Evolutionary conservation across 768 basidiomycete species (phyloP).

Genomic region (Agaricus sinodeliciosus): DNA sequence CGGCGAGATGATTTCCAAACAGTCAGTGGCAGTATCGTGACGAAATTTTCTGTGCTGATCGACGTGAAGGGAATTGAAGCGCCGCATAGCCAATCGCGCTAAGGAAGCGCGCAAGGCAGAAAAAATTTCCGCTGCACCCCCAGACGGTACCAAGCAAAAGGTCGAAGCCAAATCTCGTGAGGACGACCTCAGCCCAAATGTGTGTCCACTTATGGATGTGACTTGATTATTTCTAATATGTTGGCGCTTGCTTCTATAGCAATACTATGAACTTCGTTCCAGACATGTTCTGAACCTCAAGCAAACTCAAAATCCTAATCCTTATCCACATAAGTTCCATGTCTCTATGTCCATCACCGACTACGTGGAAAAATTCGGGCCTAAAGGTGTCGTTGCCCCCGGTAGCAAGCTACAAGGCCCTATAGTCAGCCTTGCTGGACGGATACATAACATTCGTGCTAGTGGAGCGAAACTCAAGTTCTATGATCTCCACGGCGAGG

Average conservation of each 20-base stretch:
- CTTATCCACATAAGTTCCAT: constrained; percentile 99
- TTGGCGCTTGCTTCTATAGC: constrained; percentile 38
- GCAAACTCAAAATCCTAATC: constrained; percentile 80
- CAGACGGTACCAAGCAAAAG: constrained; percentile 32
- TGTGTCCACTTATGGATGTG: constrained; percentile 34
- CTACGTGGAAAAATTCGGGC: constrained; percentile 71
- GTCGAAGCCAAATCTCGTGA: constrained; percentile 49
- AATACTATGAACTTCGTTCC: constrained; percentile 94
- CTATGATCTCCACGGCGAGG: constrained; percentile 93
- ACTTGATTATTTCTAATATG: neutral
- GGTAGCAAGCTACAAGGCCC: constrained; percentile 58
- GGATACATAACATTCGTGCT: constrained; percentile 85
- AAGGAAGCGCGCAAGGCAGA: constrained; percentile 75
- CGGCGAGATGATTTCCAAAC: constrained; percentile 96
- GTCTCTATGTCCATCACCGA: constrained; percentile 68
- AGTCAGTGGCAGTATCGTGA: constrained; percentile 38
- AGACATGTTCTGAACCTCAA: constrained; percentile 83
- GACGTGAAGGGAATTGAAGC: constrained; percentile 82
- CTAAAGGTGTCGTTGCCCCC: constrained; percentile 60
- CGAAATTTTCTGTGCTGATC: constrained; percentile 17
- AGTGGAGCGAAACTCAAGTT: constrained; percentile 83
- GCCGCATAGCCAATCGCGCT: constrained; percentile 80
- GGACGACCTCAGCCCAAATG: constrained; percentile 87
- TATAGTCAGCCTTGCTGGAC: constrained; percentile 72
- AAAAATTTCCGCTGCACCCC: constrained; percentile 35